phyloP scores from a whole-genome alignment of 2,329 filamentous ascomycete species.

The Stemphylium vesicarium region DNA sequence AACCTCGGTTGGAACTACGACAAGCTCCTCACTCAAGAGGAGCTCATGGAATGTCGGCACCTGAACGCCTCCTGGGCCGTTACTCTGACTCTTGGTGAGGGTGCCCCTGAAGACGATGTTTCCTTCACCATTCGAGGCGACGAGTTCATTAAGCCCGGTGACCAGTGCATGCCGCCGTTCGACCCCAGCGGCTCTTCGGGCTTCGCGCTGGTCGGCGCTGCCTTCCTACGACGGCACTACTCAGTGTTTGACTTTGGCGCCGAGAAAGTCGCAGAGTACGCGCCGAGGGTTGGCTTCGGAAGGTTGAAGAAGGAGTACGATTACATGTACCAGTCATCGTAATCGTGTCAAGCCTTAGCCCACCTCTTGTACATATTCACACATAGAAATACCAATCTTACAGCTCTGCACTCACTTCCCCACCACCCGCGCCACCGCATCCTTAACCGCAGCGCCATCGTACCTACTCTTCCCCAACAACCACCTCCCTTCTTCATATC shows the following conservation, averaged over 20 bases:
- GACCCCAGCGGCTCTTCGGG: constrained; percentile 5
- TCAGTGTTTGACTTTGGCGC: constrained; percentile 25
- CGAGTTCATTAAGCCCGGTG: constrained; percentile 11
- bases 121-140: constrained; percentile 18
- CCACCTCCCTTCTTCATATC: not conserved
- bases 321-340: constrained; percentile 3
- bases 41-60: constrained; percentile 22
- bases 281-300: constrained; percentile 25
- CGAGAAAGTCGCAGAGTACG: constrained; percentile 17
- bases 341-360: too few relatives aligned
- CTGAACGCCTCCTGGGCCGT: constrained; percentile 28
- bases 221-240: constrained; percentile 20
- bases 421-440: too few relatives aligned
- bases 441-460: too few relatives aligned
- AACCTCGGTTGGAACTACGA: constrained; percentile 28
- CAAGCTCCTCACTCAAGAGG: constrained; percentile 13
- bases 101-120: constrained; percentile 12
- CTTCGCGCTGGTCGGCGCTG: constrained; percentile 20
- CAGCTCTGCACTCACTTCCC: too few relatives aligned
- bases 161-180: constrained; percentile 24
- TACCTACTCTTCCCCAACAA: too few relatives aligned
- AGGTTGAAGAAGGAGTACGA: constrained; percentile 28
- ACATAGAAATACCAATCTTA: too few relatives aligned
- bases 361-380: too few relatives aligned
- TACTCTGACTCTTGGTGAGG: constrained; percentile 22